phyloP scores from a whole-genome alignment of 2,329 filamentous ascomycete genomes.

The Harringtonia lauricola region DNA sequence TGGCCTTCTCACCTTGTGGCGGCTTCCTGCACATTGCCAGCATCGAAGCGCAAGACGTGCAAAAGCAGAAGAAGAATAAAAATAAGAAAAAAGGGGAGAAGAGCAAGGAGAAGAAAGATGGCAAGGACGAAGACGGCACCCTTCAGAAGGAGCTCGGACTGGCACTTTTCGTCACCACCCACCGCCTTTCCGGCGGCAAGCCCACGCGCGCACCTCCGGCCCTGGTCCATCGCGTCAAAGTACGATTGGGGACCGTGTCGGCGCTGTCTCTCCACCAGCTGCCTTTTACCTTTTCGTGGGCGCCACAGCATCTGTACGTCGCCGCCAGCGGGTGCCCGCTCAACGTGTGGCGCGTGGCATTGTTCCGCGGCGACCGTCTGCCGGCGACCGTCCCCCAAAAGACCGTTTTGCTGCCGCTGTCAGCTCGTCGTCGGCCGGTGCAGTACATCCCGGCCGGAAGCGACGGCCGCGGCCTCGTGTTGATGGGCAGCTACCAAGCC shows the following conservation, averaged over 20 bases:
- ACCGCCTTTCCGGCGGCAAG: slow-evolving; percentile 1
- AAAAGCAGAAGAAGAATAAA: no score
- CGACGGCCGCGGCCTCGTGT: no score
- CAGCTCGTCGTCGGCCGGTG: no score
- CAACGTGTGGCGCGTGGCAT: no score
- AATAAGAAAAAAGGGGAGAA: no score
- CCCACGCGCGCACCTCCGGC: slow-evolving; percentile 1
- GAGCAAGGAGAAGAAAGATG: not conserved
- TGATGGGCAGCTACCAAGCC: no score
- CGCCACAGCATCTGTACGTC: slow-evolving; percentile 1
- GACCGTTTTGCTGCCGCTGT: no score
- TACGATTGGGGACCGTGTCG: not conserved
- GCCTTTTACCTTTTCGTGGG: slow-evolving; percentile 1
- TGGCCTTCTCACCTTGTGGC: slow-evolving; percentile 1
- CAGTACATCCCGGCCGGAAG: no score
- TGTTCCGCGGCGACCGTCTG: no score
- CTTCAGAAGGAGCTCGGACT: not conserved
- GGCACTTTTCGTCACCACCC: not conserved
- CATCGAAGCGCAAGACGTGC: no score
- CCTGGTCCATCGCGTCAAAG: not conserved
- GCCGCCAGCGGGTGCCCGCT: not conserved
- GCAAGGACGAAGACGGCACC: not conserved
- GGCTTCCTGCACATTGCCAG: slow-evolving; percentile 1
- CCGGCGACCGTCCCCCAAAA: no score
- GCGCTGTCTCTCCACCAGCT: not conserved